Evolutionary conservation across 2,329 filamentous ascomycete species (phyloP), one percentile per base, ranked within the genome.

Genomic region (Penicillium sp.): DNA sequence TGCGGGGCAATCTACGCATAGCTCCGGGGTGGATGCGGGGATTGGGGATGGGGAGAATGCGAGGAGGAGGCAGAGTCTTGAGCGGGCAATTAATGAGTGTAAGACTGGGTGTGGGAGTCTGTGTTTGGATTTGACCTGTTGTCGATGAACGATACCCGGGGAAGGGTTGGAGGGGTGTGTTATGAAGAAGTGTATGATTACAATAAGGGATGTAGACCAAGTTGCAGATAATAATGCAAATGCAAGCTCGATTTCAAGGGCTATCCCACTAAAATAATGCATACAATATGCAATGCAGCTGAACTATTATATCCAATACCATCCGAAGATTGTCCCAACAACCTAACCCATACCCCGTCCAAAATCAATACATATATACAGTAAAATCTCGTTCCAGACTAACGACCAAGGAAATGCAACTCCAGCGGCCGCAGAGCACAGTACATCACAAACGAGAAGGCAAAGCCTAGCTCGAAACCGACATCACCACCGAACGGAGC

Each of bases 381-480:
- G 24, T 31, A 43, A 49, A 51, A 50, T 41, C 33, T 7, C 19
- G 35, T 40, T 18, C 35, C 39, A 54, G 49, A 46, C 49, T 76
- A 81, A 59, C 78, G 69, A 54, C 75, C 72, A 59, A 79, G 78
- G 44, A 70, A 66, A 69, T 71, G 81, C 64, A 80, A 60, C 72
- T 86, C 83, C 37, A 83, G 64, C 18, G 76, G 73, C 59, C 86
- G 77, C 61, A 87, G 65, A 1, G 78, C 66, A 49, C 80, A 66
- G 73, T 88, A 90, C 1, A 76, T 75, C 1, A 81, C 64, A 6
- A 81, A 75, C 1, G 84, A 72, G 66, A 91, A 88, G 1, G 77
- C 80, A 70, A 90, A 90, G 0, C 81, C 88, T 50, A 90, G 71
- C 71, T 90, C 88, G 63, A 90, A 86, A 4, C 85, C 86, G 43